Evolutionary conservation across 257 asterid species (phyloP).

Genomic region (Nicotiana tabacum): DNA sequence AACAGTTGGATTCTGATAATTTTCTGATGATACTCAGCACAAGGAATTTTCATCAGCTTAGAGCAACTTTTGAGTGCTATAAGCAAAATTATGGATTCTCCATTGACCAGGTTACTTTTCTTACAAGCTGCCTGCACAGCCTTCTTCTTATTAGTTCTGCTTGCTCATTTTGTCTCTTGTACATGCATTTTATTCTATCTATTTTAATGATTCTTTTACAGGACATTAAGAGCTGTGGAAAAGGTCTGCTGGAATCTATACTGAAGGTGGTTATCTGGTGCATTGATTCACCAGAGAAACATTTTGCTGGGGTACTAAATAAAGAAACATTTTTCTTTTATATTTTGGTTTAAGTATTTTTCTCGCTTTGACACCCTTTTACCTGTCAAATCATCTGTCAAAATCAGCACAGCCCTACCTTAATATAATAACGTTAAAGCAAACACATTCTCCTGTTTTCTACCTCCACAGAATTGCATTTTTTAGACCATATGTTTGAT

Average conservation of each 20-base stretch:
- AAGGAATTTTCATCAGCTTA: slow-evolving; percentile 67
- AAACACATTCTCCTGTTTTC: not conserved
- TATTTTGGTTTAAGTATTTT: not conserved
- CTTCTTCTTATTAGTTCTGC: not conserved
- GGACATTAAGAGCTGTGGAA: slow-evolving; percentile 58
- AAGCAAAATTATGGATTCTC: slow-evolving; percentile 45
- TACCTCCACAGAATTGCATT: not conserved
- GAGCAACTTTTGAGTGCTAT: slow-evolving; percentile 55
- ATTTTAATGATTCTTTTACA: slow-evolving; percentile 14
- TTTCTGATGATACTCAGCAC: slow-evolving; percentile 47
- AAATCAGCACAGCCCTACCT: not conserved
- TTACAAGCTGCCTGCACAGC: not conserved
- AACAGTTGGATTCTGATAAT: slow-evolving; percentile 41
- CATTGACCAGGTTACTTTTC: slow-evolving; percentile 45
- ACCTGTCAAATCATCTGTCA: not conserved
- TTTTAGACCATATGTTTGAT: not conserved
- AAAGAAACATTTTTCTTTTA: not conserved
- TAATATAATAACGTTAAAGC: not conserved
- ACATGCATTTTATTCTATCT: not conserved
- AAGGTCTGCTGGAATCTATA: slow-evolving; percentile 45
- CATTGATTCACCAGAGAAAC: slow-evolving; percentile 65
- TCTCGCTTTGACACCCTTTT: not conserved
- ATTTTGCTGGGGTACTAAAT: slow-evolving; percentile 69
- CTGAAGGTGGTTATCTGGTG: slow-evolving; percentile 66
- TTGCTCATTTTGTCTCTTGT: not conserved